Base-by-base conservation (phyloP, 345 rosid species). In the Conringia planisiliqua region DNA sequence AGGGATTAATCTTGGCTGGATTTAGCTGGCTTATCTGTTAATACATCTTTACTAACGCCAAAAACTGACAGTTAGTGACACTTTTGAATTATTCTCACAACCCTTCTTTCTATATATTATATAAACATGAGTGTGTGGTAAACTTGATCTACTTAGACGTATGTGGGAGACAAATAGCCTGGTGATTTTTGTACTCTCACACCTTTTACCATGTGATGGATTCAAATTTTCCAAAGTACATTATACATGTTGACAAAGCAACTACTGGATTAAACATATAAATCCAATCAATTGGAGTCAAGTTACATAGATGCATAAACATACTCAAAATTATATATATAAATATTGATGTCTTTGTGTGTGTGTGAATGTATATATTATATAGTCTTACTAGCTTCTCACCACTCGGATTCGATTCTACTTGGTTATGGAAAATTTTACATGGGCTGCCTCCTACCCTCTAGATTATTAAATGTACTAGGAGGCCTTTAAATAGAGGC, bases 11-110 rank as follows among this genome's bases (percentile, higher is more conserved):
- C 56, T 35, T 39, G 82, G 85, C 79, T 88, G 86, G 86, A 81
- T 81, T 85, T 79, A 78, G 90, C 86, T 85, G 87, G 82, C 84
- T 79, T 82, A 78, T 71, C 74, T 60, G 82, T 79, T 77, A 79
- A 78, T 12, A 62, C 74, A 76, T 38, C 24, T 72, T 64, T 62
- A 79, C 81, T 77, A 69, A 56, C 70, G 66, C 83, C 86, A 85
- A 85, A 82, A 50, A 32, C 59, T 59, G 70, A 42, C 80, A 65
- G 44, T 66, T 27, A 47, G 62, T 55, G 51, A 11, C 20, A 54
- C 40, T 57, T 44, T 4, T 74, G 56, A 57, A 58, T 57, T 58
- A 74, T 58, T 36, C 30, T 6, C 10, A 64, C 42, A 54, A 22
- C 42, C 17, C 18, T n/a, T 33, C 20, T 59, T 33, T 42, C 39